Percentiles rank a stretch among this genome's conserved stretches.
These are phyloP conservation scores for Venturia asperata DNA, from an alignment of 2,329 filamentous ascomycete genomes.

Conservation along the genomic window DNA sequence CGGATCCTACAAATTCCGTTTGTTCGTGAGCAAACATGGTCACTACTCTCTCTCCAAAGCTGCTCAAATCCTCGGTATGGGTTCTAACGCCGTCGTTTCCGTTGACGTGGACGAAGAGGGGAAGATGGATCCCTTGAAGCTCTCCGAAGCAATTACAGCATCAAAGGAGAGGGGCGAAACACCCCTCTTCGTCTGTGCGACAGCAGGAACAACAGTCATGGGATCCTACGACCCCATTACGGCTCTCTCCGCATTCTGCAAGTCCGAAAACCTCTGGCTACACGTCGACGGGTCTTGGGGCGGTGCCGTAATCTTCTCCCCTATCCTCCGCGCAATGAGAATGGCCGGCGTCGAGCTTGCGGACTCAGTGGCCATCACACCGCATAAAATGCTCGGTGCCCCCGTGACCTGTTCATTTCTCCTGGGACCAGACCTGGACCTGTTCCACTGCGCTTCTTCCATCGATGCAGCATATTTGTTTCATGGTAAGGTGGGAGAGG, in stretches of 20 bases:
- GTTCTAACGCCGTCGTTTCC: constrained; percentile 61
- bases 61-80: constrained; percentile 82
- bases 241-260: constrained; percentile 63
- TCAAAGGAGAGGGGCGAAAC: constrained; percentile 63
- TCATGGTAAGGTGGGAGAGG: constrained; percentile 32
- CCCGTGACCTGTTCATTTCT: constrained; percentile 89
- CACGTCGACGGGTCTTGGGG: constrained; percentile 94
- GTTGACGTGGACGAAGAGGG: constrained; percentile 69
- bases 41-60: constrained; percentile 96
- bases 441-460: constrained; percentile 79
- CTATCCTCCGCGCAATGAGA: constrained; percentile 52
- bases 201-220: constrained; percentile 87
- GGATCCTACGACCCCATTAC: constrained; percentile 80
- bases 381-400: constrained; percentile 95
- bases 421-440: constrained; percentile 64
- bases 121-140: constrained; percentile 59
- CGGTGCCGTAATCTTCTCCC: constrained; percentile 70
- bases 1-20: constrained; percentile 55
- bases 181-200: constrained; percentile 92
- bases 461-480: constrained; percentile 71
- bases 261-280: constrained; percentile 71
- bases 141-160: constrained; percentile 56
- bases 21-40: constrained; percentile 84
- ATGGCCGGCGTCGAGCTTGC: constrained; percentile 66
- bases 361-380: constrained; percentile 79